Conservation (phyloP, 2,329 filamentous ascomycete species). For the Fusarium sp. region DNA sequence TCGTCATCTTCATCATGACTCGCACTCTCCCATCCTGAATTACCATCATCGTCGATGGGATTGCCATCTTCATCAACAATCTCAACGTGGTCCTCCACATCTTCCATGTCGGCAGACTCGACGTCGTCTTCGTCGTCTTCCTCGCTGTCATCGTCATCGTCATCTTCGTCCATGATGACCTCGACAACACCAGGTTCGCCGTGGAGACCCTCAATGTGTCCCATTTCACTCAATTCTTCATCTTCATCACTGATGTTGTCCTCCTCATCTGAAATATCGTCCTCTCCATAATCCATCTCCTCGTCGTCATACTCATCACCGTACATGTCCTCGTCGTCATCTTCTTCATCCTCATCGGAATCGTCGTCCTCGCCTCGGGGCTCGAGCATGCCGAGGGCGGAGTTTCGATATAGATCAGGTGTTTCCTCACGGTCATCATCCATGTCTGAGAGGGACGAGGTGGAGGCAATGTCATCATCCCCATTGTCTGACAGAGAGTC, state of each 20-base stretch:
- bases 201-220: conserved; percentile 78
- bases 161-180: conserved; percentile 79
- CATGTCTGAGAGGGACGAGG: conserved; percentile 87
- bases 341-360: conserved; percentile 74
- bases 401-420: conserved; percentile 95
- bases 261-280: conserved; percentile 81
- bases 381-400: conserved; percentile 93
- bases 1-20: conserved; percentile 64
- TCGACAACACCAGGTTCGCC: conserved; percentile 70
- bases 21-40: conserved; percentile 68
- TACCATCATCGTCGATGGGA: conserved; percentile 65
- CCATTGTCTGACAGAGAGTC: conserved; percentile 70
- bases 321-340: conserved; percentile 90
- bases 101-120: conserved; percentile 57
- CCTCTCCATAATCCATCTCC: conserved; percentile 88
- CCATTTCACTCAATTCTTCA: conserved; percentile 82
- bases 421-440: conserved; percentile 92
- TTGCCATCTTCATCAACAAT: conserved; percentile 71
- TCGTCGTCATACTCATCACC: conserved; percentile 90
- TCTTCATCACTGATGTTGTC: conserved; percentile 91
- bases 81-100: conserved; percentile 62
- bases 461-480: conserved; percentile 86
- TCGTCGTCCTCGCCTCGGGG: conserved; percentile 81
- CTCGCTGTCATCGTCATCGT: conserved; percentile 69
- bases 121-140: conserved; percentile 63